Base-by-base conservation (phyloP, 2,329 filamentous ascomycete genomes). In the Metarhizium robertsii region DNA sequence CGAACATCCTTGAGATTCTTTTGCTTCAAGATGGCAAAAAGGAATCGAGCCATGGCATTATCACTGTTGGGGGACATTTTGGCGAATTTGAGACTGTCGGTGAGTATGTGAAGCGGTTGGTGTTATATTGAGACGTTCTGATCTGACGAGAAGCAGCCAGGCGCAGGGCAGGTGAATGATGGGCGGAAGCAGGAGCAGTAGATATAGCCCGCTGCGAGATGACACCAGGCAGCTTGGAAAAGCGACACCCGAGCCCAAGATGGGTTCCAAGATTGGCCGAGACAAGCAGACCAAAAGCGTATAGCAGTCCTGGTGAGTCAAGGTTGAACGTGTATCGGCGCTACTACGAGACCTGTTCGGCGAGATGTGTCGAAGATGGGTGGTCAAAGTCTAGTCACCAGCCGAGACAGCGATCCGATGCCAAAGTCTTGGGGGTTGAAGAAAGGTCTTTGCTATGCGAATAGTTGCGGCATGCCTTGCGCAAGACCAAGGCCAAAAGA, bases 1-100 rank as follows among this genome's bases (percentile, higher is more conserved):
- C 80, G 74, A 67, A 84, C 80, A 69, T 83, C 79, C 63, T 81
- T 83, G 53, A 83, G 74, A 56, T 75, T 78, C 68, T 81, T 83
- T 69, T 84, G 80, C 66, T 76, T 75, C 57, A 84, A 63, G 57
- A 84, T 83, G 42, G 80, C 80, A 61, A 81, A 81, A 57, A 84
- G 75, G 55, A 84, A 80, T 54, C 79, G 73, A 57, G 78, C 76
- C 73, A 80, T 81, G 55, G 74, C 72, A 64, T 77, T 81, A 64
- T 84, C 80, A 61, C 76, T 75, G 68, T 76, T 79, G 65, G 75
- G 71, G 59, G 79, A 72, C 79, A 82, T 81, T 67, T 57, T 70
- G 53, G 11, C 20, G 11, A 38, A 16, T 10, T 20, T 38, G 49
- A 20, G 8, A 48, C 13, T 10, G 45, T 6, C 6, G 25, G 10